Evolutionary conservation across 2,329 filamentous ascomycete species (phyloP), one percentile per base, ranked within the genome.

Genomic region (Diaporthe helianthi): DNA sequence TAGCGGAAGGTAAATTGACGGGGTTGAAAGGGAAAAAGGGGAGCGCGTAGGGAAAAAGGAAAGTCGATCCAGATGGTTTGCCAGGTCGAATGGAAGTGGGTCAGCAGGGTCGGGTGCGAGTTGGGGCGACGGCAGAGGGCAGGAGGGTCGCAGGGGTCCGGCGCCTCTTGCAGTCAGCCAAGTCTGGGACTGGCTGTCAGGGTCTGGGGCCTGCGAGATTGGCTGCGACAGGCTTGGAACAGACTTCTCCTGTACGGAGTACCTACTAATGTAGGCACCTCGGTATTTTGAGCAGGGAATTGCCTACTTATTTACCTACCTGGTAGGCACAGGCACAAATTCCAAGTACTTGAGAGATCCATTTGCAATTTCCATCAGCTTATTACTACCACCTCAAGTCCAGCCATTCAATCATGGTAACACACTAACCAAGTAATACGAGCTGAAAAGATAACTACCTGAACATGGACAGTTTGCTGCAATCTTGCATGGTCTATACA

Each of bases 301-400:
- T n/a, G n/a, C n/a, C n/a, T n/a, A n/a, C n/a, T n/a, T n/a, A n/a
- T n/a, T n/a, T 33, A 33, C 31, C 31, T 33, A 33, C 31, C 31
- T 33, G 9, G 31, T 19, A 19, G 41, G 41, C 53, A 55, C 36
- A 26, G 36, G 36, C 54, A 60, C 54, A 60, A 29, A n/a, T 13
- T 17, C 58, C 58, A 63, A 49, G 33, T 49, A 36, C 29, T 29
- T n/a, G n/a, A n/a, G 58, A 63, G 58, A 36, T 24, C 58, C 58
- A 63, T 63, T 63, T 63, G 58, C 58, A 63, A 63, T 63, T 44
- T 63, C 58, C 58, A 61, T 61, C 41, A 33, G 41, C 24, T 61
- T 61, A 47, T 61, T 61, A 61, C 41, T 33, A 33, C 41, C 41
- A 61, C 55, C 55, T 46, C 55, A 5, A 47, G n/a, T 33, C 41